These are phyloP conservation scores for Pythium apleroticum DNA, from an alignment of 352 stramenopile genomes.

Conservation along the genomic window DNA sequence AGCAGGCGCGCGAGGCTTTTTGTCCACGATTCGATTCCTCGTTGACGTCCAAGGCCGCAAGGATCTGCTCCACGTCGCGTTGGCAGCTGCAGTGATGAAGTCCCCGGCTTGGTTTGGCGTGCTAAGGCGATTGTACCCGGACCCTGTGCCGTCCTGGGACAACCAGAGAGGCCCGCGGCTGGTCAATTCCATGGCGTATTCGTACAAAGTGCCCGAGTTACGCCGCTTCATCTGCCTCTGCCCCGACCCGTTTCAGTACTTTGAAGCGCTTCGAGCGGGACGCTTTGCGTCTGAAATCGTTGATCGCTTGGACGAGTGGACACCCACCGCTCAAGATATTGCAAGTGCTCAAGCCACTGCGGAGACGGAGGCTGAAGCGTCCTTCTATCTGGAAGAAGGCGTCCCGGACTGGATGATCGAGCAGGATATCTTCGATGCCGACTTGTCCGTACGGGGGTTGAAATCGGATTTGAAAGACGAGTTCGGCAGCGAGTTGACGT, in stretches of 20 bases:
- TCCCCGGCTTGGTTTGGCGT: conserved; percentile 5
- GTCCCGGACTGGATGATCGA: conserved; percentile 16
- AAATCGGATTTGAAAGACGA: neutral
- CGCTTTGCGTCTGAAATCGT: too few relatives aligned
- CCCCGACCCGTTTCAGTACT: too few relatives aligned
- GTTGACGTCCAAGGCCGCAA: neutral
- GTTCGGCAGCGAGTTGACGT: conserved; percentile 9
- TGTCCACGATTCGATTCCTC: conserved; percentile 12
- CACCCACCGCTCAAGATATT: neutral
- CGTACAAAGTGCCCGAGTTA: too few relatives aligned
- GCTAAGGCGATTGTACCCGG: neutral
- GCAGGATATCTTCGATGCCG: conserved; percentile 5
- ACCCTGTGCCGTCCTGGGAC: neutral
- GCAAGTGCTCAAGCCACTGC: neutral
- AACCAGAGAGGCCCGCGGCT: neutral
- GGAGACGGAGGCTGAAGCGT: neutral
- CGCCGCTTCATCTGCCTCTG: too few relatives aligned
- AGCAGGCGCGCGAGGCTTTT: conserved; percentile 1
- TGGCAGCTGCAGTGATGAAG: neutral
- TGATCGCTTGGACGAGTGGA: too few relatives aligned
- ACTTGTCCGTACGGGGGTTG: neutral
- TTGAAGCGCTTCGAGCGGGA: too few relatives aligned
- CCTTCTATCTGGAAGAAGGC: conserved; percentile 8
- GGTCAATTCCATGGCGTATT: too few relatives aligned
- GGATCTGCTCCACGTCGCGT: conserved; percentile 2